A percentile compares a stretch with the other conserved stretches of the same genome.
phyloP scores from a whole-genome alignment of 1,284 basidiomycete genomes.

The Wallemia hederae region DNA sequence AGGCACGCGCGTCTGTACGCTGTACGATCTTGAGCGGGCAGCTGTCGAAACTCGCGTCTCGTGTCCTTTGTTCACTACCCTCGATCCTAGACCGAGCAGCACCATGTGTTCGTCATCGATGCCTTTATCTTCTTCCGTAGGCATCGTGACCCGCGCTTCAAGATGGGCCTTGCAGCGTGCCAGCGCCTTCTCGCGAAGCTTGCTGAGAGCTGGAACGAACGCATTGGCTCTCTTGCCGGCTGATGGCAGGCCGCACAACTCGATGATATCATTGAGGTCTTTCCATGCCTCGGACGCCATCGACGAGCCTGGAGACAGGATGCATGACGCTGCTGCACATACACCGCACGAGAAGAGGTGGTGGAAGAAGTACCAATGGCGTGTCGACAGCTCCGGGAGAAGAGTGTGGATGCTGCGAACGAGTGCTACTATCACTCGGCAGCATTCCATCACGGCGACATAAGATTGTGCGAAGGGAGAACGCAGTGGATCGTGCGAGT shows the following conservation, averaged over 20 bases:
- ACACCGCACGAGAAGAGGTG: conserved; percentile 12
- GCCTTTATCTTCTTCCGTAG: not conserved
- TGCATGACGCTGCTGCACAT: conserved; percentile 10
- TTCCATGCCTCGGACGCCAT: conserved; percentile 8
- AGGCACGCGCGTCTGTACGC: not conserved
- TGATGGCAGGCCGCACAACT: conserved; percentile 6
- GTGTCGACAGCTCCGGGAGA: conserved; percentile 8
- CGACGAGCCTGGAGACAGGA: conserved; percentile 9
- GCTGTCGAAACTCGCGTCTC: not conserved
- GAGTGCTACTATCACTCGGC: conserved; percentile 9
- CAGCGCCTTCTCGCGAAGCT: not conserved
- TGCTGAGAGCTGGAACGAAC: not conserved
- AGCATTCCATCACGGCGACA: conserved; percentile 21
- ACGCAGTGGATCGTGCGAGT: conserved; percentile 18
- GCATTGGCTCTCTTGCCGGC: not conserved
- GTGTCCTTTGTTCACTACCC: not conserved
- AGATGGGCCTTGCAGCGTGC: not conserved
- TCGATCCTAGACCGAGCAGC: not conserved
- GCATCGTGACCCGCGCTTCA: not conserved
- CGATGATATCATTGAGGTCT: conserved; percentile 9
- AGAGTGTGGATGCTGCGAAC: conserved; percentile 8
- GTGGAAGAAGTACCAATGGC: conserved; percentile 13
- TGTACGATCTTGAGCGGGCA: not conserved
- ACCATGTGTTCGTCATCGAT: not conserved
- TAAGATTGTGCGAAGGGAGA: conserved; percentile 24